Percentiles rank a stretch among this genome's conserved stretches.
Evolutionary conservation across 2,329 filamentous ascomycete genomes (phyloP).

Genomic region (Penicillium sp.): DNA sequence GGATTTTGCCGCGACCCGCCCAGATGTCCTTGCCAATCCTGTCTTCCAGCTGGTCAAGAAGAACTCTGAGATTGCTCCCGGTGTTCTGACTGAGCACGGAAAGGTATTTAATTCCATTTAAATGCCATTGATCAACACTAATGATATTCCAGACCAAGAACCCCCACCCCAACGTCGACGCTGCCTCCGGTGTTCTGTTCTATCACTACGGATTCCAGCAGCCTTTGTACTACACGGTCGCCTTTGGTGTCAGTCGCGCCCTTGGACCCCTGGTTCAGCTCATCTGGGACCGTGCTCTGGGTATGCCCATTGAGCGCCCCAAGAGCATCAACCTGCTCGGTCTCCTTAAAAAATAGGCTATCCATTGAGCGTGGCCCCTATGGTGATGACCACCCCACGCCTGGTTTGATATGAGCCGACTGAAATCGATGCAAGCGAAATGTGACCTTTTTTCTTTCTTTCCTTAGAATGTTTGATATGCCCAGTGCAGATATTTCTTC

Average conservation of each 20-base stretch:
- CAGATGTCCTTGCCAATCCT: slow-evolving; percentile 80
- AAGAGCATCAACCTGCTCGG: slow-evolving; percentile 96
- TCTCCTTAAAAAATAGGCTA: slow-evolving; percentile 59
- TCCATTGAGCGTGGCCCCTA: not conserved
- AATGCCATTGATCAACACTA: not conserved
- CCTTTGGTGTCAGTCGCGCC: slow-evolving; percentile 65
- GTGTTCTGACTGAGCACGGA: slow-evolving; percentile 88
- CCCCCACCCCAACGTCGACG: slow-evolving; percentile 96
- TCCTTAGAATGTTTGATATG: slow-evolving; percentile 6
- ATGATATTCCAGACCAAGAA: slow-evolving; percentile 69
- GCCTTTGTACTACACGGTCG: slow-evolving; percentile 86
- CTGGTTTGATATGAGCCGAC: not conserved
- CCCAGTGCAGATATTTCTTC: not conserved
- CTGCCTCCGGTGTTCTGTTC: slow-evolving; percentile 89
- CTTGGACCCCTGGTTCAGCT: slow-evolving; percentile 90
- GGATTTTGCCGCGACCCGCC: slow-evolving; percentile 84
- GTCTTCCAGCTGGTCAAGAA: slow-evolving; percentile 92
- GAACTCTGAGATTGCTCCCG: slow-evolving; percentile 87
- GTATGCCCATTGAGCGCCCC: slow-evolving; percentile 91
- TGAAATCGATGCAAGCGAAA: slow-evolving; percentile 14
- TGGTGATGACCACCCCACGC: not conserved
- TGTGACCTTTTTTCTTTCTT: not conserved
- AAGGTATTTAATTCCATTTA: slow-evolving; percentile 54
- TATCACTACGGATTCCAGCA: slow-evolving; percentile 98
- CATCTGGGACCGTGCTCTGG: slow-evolving; percentile 92